phyloP scores from a whole-genome alignment of 768 basidiomycete genomes.

The Termitomyces sp. region DNA sequence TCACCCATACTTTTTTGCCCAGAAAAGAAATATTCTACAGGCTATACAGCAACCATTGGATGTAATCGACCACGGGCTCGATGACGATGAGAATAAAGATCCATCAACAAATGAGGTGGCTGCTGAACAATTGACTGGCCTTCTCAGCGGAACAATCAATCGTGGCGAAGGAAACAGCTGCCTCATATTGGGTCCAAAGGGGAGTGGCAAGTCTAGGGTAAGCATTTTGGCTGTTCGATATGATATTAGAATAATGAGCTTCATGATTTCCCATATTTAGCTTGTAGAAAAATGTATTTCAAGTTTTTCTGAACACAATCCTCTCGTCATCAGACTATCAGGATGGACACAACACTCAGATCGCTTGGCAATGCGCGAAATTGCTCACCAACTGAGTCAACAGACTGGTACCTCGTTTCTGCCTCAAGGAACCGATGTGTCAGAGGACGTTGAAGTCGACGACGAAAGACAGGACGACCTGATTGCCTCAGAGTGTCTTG shows the following conservation, averaged over 20 bases:
- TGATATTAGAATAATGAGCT: neutral
- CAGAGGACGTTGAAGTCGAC: constrained; percentile 21
- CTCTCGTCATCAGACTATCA: constrained; percentile 76
- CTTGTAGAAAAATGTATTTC: constrained; percentile 54
- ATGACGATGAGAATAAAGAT: constrained; percentile 21
- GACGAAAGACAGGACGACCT: constrained; percentile 25
- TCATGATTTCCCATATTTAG: constrained; percentile 27
- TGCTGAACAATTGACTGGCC: constrained; percentile 47
- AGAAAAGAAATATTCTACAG: constrained; percentile 51
- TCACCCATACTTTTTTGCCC: constrained; percentile 39
- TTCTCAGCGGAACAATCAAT: constrained; percentile 67
- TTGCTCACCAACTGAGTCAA: constrained; percentile 75
- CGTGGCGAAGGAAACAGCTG: constrained; percentile 94
- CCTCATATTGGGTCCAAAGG: constrained; percentile 76
- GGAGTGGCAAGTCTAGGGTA: constrained; percentile 83
- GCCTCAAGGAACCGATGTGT: constrained; percentile 30
- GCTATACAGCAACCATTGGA: constrained; percentile 30
- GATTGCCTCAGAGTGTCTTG: constrained; percentile 38
- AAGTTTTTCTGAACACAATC: constrained; percentile 33
- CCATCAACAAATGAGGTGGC: constrained; percentile 46
- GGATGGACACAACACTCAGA: constrained; percentile 86
- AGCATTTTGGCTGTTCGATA: constrained; percentile 14
- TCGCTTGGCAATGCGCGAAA: constrained; percentile 85
- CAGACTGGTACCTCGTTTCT: constrained; percentile 66
- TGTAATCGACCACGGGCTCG: constrained; percentile 1